Percentiles rank a stretch among this genome's conserved stretches.
Evolutionary conservation across 2,329 filamentous ascomycete species (phyloP).

Genomic region (Colletotrichum simmondsii): DNA sequence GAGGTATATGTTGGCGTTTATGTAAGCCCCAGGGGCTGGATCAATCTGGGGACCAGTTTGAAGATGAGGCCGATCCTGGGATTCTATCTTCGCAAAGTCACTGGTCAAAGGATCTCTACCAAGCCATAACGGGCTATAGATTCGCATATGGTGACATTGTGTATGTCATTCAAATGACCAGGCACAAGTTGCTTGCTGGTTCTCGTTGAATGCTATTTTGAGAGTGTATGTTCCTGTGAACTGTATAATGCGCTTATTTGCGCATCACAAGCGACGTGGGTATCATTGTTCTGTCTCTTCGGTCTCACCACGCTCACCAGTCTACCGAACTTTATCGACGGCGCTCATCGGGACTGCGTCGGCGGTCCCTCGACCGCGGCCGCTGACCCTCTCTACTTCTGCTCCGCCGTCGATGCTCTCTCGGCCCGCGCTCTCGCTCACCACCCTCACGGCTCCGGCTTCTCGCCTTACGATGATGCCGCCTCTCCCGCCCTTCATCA

Average conservation of each 20-base stretch:
- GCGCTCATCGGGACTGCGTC: conserved; percentile 26
- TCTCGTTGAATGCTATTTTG: background rate
- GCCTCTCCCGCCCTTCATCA: conserved; percentile 27
- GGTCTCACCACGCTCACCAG: background rate
- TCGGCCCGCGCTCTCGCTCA: conserved; percentile 6
- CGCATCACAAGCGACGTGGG: background rate
- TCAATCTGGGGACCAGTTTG: background rate
- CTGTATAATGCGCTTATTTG: background rate
- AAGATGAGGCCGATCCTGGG: background rate
- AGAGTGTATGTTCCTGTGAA: background rate
- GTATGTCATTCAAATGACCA: background rate
- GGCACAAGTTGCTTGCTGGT: background rate
- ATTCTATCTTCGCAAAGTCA: background rate
- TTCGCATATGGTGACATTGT: background rate
- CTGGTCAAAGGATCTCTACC: background rate
- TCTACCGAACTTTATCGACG: background rate
- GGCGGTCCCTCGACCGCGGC: conserved; percentile 15
- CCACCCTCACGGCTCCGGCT: conserved; percentile 12
- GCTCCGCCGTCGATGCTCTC: conserved; percentile 28
- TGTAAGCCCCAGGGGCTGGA: background rate
- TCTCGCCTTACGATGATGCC: conserved; percentile 14
- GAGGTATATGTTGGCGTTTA: background rate
- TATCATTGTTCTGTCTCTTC: background rate
- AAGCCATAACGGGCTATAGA: background rate
- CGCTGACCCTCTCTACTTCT: conserved; percentile 26